Evolutionary conservation across 148 eudicot genomes (phyloP).

Genomic region (Camellia lanceoleosa): DNA sequence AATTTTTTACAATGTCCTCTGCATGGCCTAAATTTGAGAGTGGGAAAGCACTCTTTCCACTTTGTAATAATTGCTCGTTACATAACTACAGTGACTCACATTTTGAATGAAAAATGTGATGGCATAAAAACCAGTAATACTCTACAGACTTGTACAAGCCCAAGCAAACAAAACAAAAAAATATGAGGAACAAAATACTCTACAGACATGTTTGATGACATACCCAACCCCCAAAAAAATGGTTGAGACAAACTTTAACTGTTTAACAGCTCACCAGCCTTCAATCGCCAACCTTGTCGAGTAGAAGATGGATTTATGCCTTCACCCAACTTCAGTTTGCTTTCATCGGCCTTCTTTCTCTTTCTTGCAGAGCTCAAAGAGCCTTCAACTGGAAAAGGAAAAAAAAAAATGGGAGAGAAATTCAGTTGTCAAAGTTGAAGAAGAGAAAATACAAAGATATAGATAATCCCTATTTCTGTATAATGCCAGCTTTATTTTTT

Average conservation of each 20-base stretch:
- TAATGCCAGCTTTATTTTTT: background rate
- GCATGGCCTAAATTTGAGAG: background rate
- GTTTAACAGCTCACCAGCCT: slow-evolving; percentile 34
- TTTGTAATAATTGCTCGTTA: background rate
- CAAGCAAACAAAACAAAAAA: background rate
- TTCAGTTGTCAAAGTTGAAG: background rate
- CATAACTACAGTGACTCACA: background rate
- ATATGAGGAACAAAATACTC: background rate
- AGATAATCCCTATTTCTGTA: background rate
- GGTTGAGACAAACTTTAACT: slow-evolving; percentile 11
- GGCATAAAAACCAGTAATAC: background rate
- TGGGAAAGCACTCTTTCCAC: background rate
- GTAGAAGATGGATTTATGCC: slow-evolving; percentile 25
- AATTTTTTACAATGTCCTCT: background rate
- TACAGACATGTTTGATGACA: background rate
- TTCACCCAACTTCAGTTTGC: slow-evolving; percentile 26
- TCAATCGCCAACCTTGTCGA: slow-evolving; percentile 20
- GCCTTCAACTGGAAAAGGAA: slow-evolving; percentile 61
- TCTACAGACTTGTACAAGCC: background rate
- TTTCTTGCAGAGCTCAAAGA: slow-evolving; percentile 68
- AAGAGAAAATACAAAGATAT: background rate
- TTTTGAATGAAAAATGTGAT: background rate
- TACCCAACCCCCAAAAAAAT: background rate
- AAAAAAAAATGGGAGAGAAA: background rate
- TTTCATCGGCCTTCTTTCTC: slow-evolving; percentile 36